Conservation (phyloP, 306 rosid genomes). For the Senna tora region DNA sequence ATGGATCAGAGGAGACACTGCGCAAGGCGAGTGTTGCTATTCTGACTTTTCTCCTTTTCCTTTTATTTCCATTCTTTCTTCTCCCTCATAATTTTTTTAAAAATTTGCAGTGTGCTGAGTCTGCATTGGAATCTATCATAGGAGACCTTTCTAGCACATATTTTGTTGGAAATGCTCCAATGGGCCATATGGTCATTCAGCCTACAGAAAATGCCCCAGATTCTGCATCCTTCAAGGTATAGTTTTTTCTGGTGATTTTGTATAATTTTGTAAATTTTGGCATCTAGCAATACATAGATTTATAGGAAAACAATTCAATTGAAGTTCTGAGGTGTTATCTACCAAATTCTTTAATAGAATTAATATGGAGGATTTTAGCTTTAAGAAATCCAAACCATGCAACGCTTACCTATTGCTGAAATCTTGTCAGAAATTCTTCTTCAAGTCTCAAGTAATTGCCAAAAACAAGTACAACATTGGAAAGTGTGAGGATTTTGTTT, state of each 20-base stretch:
- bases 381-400: too few species aligned
- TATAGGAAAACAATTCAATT: background rate
- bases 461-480: conserved; percentile 57
- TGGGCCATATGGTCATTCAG: conserved; percentile 71
- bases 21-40: conserved; percentile 56
- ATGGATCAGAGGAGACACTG: conserved; percentile 80
- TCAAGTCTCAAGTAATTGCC: conserved; percentile 89
- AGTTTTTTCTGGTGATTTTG: background rate
- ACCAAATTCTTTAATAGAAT: background rate
- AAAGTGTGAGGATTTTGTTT: conserved; percentile 75
- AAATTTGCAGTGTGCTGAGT: conserved; percentile 82
- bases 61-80: conserved; percentile 12
- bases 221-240: conserved; percentile 68
- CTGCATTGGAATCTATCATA: conserved; percentile 71
- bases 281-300: conserved; percentile 6
- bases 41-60: conserved; percentile 24
- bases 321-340: background rate
- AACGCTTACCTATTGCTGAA: conserved; percentile 27
- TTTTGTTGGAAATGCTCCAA: conserved; percentile 97
- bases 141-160: conserved; percentile 85
- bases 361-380: background rate
- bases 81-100: background rate
- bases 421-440: conserved; percentile 71
- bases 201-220: conserved; percentile 49
- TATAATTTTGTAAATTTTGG: conserved; percentile 1